Evolutionary conservation across 306 rosid species (phyloP), one percentile per base, ranked within the genome.

Genomic region (Vicia villosa): DNA sequence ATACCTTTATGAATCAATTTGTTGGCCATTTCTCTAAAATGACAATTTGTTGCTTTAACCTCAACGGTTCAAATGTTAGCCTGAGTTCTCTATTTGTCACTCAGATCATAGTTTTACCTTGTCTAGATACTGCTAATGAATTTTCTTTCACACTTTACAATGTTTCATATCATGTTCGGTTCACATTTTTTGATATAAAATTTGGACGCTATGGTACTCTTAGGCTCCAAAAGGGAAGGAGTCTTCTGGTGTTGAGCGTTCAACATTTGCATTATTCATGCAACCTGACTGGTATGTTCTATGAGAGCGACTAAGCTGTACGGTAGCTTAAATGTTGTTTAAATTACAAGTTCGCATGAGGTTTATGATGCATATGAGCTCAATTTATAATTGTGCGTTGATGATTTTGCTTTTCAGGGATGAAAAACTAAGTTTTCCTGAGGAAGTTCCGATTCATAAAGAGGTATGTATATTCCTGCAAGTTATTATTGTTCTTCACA

Each of bases 231-330:
- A 78, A 69, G 97, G 91, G 68, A 67, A 80, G 79, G 88, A 83
- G 26, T 86, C 91, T 73, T 73, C 84, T 77, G 84, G 96, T 30
- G 71, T 91, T 56, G 97, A 91, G 26, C 92, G 97, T 64, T 88
- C 96, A 12, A 85, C 98, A 60, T 94, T 87, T 79, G 98, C 97
- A 42, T 78, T 94, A 26, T 94, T 94, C 79, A 94, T 94, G 99
- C 99, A 94, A 66, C 97, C 95, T 10, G 92, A 94, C 77, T 94
- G 98, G 98, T 94, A 81, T 50, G 84, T 62, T 40, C 34, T 26
- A 36, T 47, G 51, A 54, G 68, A 47, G 28, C 57, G n/a, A 49
- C 67, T 54, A 24, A 28, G 66, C 36, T 45, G 5, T 41, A 41
- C 57, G 60, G 67, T 66, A 75, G 77, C 47, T 66, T 59, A 42